Percentiles rank a stretch among this genome's conserved stretches.
Conservation (phyloP, 768 basidiomycete species). For the Trametes coccinea region DNA sequence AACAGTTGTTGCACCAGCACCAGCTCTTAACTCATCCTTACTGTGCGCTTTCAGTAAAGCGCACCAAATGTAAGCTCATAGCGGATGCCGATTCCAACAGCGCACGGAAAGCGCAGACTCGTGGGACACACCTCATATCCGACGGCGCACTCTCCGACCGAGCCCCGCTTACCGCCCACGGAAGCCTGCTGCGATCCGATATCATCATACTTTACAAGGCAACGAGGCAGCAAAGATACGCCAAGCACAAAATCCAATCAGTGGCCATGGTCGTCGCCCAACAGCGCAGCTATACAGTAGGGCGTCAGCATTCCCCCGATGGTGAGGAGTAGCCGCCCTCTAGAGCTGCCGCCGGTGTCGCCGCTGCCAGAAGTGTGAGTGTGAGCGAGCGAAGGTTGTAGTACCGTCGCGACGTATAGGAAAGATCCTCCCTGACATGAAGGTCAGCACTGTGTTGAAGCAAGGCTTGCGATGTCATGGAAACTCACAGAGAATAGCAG, state of each 20-base stretch:
- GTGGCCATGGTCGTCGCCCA: conserved; percentile 22
- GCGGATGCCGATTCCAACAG: too few species aligned
- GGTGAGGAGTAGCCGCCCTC: conserved; percentile 8
- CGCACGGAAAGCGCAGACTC: too few species aligned
- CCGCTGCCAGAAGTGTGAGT: background rate
- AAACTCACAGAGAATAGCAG: conserved; percentile 75
- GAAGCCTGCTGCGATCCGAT: too few species aligned
- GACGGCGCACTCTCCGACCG: too few species aligned
- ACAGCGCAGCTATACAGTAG: conserved; percentile 7
- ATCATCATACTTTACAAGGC: background rate
- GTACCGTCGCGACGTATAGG: conserved; percentile 26
- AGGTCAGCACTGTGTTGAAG: background rate
- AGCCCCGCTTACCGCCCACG: too few species aligned
- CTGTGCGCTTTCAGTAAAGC: too few species aligned
- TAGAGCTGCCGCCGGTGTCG: background rate
- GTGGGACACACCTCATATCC: too few species aligned
- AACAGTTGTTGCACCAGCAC: too few species aligned
- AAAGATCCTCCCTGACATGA: conserved; percentile 23
- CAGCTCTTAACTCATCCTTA: too few species aligned
- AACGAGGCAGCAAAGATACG: background rate
- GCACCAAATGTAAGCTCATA: too few species aligned
- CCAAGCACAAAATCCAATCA: background rate
- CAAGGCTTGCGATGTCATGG: background rate
- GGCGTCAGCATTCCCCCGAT: conserved; percentile 24
- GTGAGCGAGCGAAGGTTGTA: conserved; percentile 22